phyloP scores from a whole-genome alignment of 306 rosid genomes.

The Senna siamea region DNA sequence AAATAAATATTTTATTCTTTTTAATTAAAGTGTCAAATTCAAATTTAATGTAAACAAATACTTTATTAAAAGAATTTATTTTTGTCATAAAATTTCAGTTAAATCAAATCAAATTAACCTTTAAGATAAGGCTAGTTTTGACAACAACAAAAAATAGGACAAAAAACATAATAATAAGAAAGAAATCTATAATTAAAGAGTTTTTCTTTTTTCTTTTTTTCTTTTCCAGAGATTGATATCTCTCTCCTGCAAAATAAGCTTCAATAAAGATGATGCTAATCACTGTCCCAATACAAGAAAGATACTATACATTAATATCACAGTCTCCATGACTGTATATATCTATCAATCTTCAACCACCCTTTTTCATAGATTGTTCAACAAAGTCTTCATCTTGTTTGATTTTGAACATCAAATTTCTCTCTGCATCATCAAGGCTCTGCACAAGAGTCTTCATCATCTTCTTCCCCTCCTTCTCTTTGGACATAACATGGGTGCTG shows the following conservation, averaged over 20 bases:
- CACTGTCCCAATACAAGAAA: constrained; percentile 19
- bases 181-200: constrained; percentile 5
- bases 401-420: neutral
- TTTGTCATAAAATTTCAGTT: no score
- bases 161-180: constrained; percentile 13
- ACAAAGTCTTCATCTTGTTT: constrained; percentile 3
- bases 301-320: neutral
- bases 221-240: neutral
- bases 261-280: neutral
- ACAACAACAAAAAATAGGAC: no score
- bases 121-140: no score
- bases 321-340: no score
- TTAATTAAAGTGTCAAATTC: no score
- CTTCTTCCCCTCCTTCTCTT: constrained; percentile 14
- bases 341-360: constrained; percentile 4
- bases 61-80: no score
- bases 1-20: no score
- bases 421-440: no score
- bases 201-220: neutral
- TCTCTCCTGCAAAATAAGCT: constrained; percentile 29
- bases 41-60: no score
- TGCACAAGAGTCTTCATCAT: neutral
- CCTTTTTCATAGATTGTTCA: constrained; percentile 1
- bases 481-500: constrained; percentile 33
- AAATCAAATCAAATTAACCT: no score